Percentiles rank a stretch among this genome's conserved stretches.
Evolutionary conservation across 2,329 filamentous ascomycete species (phyloP).

Genomic region (Ophiostoma montium): DNA sequence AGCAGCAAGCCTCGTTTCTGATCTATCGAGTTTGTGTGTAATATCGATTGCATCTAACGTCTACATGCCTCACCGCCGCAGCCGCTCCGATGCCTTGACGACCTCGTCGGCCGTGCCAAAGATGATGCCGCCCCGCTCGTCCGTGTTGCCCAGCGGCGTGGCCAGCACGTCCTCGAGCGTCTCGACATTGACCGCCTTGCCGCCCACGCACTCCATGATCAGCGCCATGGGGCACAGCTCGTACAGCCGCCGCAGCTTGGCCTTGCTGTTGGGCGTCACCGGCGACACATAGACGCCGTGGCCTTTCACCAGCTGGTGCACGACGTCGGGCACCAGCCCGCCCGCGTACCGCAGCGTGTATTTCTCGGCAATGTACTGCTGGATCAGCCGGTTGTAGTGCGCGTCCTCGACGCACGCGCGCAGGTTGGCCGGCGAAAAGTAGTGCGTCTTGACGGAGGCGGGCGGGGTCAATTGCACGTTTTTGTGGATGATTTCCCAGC

Average conservation of each 20-base stretch:
- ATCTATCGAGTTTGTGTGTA: no score
- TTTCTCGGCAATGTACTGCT: constrained; percentile 32
- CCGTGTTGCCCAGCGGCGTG: constrained; percentile 24
- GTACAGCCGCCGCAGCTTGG: constrained; percentile 45
- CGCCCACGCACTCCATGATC: constrained; percentile 45
- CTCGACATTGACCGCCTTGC: constrained; percentile 36
- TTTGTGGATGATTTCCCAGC: constrained; percentile 27
- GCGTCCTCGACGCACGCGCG: constrained; percentile 38
- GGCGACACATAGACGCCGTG: constrained; percentile 48
- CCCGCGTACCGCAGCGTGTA: constrained; percentile 49
- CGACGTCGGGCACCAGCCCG: constrained; percentile 46
- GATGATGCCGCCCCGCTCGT: constrained; percentile 35
- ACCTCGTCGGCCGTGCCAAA: constrained; percentile 39
- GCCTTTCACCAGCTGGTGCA: constrained; percentile 44
- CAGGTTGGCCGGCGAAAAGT: constrained; percentile 50
- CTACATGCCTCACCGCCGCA: not conserved
- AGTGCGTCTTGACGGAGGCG: constrained; percentile 30
- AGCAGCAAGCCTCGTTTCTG: no score
- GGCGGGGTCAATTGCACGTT: constrained; percentile 23
- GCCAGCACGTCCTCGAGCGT: constrained; percentile 25
- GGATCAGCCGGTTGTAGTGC: constrained; percentile 34
- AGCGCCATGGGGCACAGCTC: constrained; percentile 47
- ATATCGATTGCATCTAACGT: no score
- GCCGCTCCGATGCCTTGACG: constrained; percentile 13
- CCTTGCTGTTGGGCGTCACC: constrained; percentile 33